Base-by-base conservation (phyloP, 2,329 filamentous ascomycete genomes). In the Zasmidium cellare region DNA sequence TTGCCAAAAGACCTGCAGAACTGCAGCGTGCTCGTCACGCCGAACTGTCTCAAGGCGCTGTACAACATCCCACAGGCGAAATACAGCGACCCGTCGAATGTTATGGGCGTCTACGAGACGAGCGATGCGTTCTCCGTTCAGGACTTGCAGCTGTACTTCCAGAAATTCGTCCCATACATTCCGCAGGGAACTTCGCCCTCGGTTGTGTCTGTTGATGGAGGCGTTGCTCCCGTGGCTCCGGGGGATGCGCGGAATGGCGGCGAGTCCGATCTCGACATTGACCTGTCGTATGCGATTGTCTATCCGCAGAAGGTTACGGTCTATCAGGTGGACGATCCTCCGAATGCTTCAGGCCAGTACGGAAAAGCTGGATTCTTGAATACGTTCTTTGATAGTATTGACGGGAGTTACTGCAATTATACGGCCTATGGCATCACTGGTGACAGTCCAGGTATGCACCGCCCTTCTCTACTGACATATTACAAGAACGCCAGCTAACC, bases 381-480 rank as follows among this genome's bases (percentile, higher is more conserved):
- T 69, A 80, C 75, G 51, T 80, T 81, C 66, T 54, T 63, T 24
- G 61, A 64, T 57, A 80, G 80, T 24, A 73, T 83, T 41, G 80
- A 83, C 61, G 80, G 79, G 3, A 79, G 75, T 47, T 84, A 83
- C 69, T 84, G 83, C 72, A 77, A 38, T 75, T 31, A 46, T 9
- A 52, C 55, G 14, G 61, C 60, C 11, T 65, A 54, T 31, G 58
- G 58, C 3, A 55, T 61, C 20, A 61, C 55, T 11, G 58, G 62
- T 2, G 46, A 65, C 28, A 49, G 16, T 20, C 48, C 55, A 25
- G 51, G 49, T 14, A 45, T 9, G 35, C n/a, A 18, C 5, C 12
- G 16, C n/a, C 3, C 12, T 9, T n/a, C 6, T 6, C 35, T 41
- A 18, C 5, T n/a, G 12, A 41, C 3, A 3, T 14, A 14, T 16